Evolutionary conservation across 2,329 filamentous ascomycete species (phyloP).

Genomic region (Penicillium sp.): DNA sequence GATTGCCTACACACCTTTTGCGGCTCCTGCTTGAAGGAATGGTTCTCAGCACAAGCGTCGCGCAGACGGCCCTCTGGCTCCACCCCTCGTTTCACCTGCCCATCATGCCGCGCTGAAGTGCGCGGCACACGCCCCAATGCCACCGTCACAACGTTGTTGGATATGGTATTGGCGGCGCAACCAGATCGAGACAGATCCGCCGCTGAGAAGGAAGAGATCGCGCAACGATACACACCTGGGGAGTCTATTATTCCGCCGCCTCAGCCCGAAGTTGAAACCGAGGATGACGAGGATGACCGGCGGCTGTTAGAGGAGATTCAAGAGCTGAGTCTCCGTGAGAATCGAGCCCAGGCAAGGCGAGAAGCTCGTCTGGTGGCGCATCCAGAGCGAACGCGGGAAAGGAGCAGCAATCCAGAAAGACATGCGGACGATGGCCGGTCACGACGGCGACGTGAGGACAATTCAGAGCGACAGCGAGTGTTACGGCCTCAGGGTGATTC

Average conservation of each 20-base stretch:
- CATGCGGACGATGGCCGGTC: conserved; percentile 38
- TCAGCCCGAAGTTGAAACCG: conserved; percentile 35
- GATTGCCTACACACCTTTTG: conserved; percentile 96
- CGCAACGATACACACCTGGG: conserved; percentile 69
- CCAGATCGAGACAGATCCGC: conserved; percentile 66
- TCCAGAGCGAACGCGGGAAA: conserved; percentile 23
- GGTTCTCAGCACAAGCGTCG: conserved; percentile 77
- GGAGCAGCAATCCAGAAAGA: conserved; percentile 38
- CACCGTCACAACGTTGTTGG: conserved; percentile 79
- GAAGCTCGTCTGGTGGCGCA: conserved; percentile 25
- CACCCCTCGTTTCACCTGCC: conserved; percentile 70
- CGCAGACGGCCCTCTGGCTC: conserved; percentile 46
- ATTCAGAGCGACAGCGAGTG: conserved; percentile 27
- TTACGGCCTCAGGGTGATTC: conserved; percentile 21
- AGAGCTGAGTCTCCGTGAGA: conserved; percentile 62
- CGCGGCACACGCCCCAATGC: conserved; percentile 86
- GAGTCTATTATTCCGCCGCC: conserved; percentile 70
- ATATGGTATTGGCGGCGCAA: conserved; percentile 78
- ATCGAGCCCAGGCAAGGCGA: conserved; percentile 21
- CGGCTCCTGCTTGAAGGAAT: conserved; percentile 90
- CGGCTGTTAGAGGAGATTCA: conserved; percentile 66
- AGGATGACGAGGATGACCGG: conserved; percentile 56
- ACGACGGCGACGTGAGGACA: conserved; percentile 35
- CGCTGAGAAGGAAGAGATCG: conserved; percentile 71
- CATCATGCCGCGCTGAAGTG: conserved; percentile 81